Conservation (phyloP, 441 rosid species). For the Erodium texanum region DNA sequence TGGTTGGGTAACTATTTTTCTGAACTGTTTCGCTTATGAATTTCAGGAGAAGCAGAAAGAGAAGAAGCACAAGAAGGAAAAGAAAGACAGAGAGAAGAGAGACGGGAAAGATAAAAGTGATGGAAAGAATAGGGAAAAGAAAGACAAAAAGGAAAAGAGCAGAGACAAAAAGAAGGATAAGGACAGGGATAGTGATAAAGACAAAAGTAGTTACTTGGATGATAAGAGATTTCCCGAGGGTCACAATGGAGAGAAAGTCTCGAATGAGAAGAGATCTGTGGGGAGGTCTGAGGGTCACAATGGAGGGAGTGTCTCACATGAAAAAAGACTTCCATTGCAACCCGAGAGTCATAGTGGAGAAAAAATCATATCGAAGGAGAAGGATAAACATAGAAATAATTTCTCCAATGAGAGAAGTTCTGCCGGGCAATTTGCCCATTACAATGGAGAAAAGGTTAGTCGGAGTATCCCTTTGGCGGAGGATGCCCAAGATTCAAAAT, state of each 20-base stretch:
- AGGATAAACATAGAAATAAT: conserved; percentile 9
- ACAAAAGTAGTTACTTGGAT: conserved; percentile 24
- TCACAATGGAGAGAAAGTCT: conserved; percentile 23
- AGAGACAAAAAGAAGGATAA: conserved; percentile 27
- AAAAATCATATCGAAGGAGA: conserved; percentile 2
- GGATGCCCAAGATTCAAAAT: conserved; percentile 18
- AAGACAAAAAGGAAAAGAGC: conserved; percentile 38
- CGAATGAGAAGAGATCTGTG: conserved; percentile 23
- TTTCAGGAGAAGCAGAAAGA: conserved; percentile 34
- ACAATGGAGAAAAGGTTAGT: conserved; percentile 22
- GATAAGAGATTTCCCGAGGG: conserved; percentile 31
- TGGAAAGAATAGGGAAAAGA: conserved; percentile 39
- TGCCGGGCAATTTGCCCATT: conserved; percentile 15
- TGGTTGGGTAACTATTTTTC: too few relatives aligned
- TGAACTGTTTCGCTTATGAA: conserved; percentile 3
- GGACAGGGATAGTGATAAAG: conserved; percentile 34
- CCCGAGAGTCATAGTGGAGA: background rate
- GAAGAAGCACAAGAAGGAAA: conserved; percentile 37
- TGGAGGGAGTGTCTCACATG: conserved; percentile 1
- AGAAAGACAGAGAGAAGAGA: conserved; percentile 34
- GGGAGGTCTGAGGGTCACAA: conserved; percentile 2
- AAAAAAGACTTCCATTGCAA: conserved; percentile 2
- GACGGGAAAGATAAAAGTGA: conserved; percentile 35
- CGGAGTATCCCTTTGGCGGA: conserved; percentile 22
- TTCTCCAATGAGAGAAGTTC: conserved; percentile 18